A percentile compares a stretch with the other conserved stretches of the same genome.
Evolutionary conservation across 768 basidiomycete species (phyloP).

Genomic region (Termitomyces sp.): DNA sequence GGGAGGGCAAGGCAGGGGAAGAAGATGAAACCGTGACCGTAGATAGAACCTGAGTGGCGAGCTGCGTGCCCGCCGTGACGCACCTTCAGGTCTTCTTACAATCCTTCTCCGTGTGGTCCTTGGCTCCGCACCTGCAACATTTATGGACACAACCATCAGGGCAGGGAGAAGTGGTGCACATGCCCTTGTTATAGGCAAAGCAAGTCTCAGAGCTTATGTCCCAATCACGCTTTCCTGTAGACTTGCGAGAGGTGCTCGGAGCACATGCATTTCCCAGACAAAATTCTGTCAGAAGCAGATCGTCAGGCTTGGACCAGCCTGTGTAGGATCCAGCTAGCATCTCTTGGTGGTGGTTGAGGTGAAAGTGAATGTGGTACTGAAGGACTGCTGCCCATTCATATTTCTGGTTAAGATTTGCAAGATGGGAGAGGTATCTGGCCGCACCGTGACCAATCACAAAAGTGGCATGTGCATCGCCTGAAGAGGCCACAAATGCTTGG

Average conservation of each 20-base stretch:
- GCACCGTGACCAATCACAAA: background rate
- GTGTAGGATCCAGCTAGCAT: background rate
- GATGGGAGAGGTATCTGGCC: background rate
- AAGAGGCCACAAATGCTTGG: background rate
- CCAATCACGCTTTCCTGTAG: background rate
- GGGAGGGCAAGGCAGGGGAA: background rate
- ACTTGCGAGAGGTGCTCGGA: background rate
- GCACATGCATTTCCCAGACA: background rate
- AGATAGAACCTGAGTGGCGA: too few relatives aligned
- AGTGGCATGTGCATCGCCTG: background rate
- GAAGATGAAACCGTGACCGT: background rate
- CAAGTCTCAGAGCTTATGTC: background rate
- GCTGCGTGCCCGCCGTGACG: too few relatives aligned
- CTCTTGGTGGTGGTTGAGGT: background rate
- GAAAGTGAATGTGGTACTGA: slow-evolving; percentile 3
- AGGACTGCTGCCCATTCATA: background rate
- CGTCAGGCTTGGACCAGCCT: background rate
- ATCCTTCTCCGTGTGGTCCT: slow-evolving; percentile 9
- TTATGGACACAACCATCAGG: background rate
- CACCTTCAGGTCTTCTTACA: background rate
- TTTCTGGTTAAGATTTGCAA: background rate
- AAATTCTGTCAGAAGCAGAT: background rate
- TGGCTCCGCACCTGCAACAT: background rate
- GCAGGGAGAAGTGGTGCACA: background rate
- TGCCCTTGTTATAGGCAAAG: background rate